Percentiles rank a stretch among this genome's conserved stretches.
Conservation (phyloP, 208 protist species). For the Leptomonas seymouri region DNA sequence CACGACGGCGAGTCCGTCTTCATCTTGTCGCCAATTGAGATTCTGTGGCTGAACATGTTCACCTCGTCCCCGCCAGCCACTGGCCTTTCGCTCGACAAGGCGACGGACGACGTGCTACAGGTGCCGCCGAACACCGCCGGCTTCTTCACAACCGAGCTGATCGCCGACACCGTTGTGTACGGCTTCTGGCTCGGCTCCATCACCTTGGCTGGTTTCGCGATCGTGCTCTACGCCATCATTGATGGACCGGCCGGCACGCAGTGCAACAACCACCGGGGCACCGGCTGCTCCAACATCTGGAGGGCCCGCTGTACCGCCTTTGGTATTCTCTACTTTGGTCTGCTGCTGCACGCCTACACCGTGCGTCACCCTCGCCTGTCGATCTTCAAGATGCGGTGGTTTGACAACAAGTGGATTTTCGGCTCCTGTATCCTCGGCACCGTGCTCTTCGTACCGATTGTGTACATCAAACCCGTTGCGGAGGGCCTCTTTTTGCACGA, state of each 20-base stretch:
- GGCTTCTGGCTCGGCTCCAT: conserved; percentile 77
- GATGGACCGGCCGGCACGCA: conserved; percentile 53
- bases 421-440: conserved; percentile 55
- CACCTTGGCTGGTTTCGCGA: conserved; percentile 66
- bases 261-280: conserved; percentile 60
- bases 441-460: conserved; percentile 72
- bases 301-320: conserved; percentile 82
- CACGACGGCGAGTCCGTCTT: conserved; percentile 71
- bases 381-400: conserved; percentile 84
- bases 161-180: conserved; percentile 82
- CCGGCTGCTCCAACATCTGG: conserved; percentile 72
- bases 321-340: conserved; percentile 81
- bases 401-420: conserved; percentile 88
- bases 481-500: conserved; percentile 76
- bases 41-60: conserved; percentile 93
- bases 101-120: conserved; percentile 78
- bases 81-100: conserved; percentile 77
- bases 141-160: conserved; percentile 86
- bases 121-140: conserved; percentile 75
- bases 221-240: conserved; percentile 71
- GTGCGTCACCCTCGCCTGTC: conserved; percentile 79
- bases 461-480: conserved; percentile 77
- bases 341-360: conserved; percentile 92
- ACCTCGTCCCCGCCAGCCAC: conserved; percentile 80
- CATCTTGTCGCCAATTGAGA: conserved; percentile 90